Conservation (phyloP, 257 asterid genomes). For the Misopates orontium region DNA sequence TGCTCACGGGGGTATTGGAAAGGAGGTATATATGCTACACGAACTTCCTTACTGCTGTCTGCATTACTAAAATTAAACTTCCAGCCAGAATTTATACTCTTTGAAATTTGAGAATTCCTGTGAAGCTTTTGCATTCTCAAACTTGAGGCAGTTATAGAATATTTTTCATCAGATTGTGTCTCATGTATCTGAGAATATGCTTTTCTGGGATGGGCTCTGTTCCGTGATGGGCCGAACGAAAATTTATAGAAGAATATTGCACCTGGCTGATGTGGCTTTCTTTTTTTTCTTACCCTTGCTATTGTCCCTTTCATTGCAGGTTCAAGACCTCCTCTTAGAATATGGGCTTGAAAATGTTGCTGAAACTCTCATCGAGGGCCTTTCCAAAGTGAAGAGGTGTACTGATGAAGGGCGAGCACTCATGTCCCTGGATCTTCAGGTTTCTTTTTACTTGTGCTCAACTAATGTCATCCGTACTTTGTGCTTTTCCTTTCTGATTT, state of each 20-base stretch:
- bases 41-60: constrained; percentile 8
- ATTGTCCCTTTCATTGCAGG: constrained; percentile 45
- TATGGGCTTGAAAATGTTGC: constrained; percentile 92
- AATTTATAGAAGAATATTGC: neutral
- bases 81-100: neutral
- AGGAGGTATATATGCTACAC: constrained; percentile 61
- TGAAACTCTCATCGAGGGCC: constrained; percentile 86
- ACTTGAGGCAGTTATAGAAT: neutral
- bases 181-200: neutral
- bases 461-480: neutral
- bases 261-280: constrained; percentile 5
- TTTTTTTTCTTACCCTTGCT: constrained; percentile 15
- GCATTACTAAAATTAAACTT: constrained; percentile 17
- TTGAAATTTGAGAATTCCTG: constrained; percentile 10
- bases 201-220: neutral
- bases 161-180: neutral
- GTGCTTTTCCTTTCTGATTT: constrained; percentile 22
- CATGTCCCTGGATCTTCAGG: constrained; percentile 99
- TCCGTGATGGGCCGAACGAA: neutral
- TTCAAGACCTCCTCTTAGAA: constrained; percentile 84
- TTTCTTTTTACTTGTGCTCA: constrained; percentile 31
- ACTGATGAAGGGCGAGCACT: constrained; percentile 99
- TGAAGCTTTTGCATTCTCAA: neutral
- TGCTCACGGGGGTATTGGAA: constrained; percentile 80
- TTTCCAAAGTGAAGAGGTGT: constrained; percentile 90